These are phyloP conservation scores for Aspergillus indologenus DNA, from an alignment of 495 filamentous ascomycete genomes.

Conservation along the genomic window DNA sequence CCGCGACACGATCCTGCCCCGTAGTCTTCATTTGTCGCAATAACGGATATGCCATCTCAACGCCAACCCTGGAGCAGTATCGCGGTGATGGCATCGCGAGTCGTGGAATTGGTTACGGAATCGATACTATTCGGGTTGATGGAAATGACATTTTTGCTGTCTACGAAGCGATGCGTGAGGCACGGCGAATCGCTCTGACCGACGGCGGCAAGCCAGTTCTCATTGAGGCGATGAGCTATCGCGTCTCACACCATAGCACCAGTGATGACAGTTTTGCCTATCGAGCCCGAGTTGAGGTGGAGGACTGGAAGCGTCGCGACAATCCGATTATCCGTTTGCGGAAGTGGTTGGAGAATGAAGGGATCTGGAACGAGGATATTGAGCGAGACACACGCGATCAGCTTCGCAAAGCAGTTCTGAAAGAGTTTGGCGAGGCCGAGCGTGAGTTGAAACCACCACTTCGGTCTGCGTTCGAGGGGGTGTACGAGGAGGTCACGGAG, in stretches of 20 bases:
- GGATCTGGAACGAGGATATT: constrained; percentile 77
- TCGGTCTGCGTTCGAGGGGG: constrained; percentile 74
- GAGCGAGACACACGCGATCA: constrained; percentile 69
- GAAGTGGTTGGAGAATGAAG: constrained; percentile 84
- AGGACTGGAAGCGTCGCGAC: constrained; percentile 95
- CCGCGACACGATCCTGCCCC: constrained; percentile 87
- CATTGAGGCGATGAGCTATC: constrained; percentile 97
- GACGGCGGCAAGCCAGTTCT: constrained; percentile 78
- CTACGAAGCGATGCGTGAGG: constrained; percentile 74
- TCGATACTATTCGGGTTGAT: constrained; percentile 94
- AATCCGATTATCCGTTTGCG: constrained; percentile 89
- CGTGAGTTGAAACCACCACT: constrained; percentile 84
- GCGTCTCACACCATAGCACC: constrained; percentile 94
- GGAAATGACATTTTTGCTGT: constrained; percentile 98
- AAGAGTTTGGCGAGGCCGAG: constrained; percentile 84
- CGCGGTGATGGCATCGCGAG: constrained; percentile 95
- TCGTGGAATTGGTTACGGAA: constrained; percentile 92
- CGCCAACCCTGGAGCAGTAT: constrained; percentile 93
- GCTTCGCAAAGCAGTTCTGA: constrained; percentile 70
- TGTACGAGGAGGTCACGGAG: constrained; percentile 84
- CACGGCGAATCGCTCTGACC: constrained; percentile 70
- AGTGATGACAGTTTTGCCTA: constrained; percentile 98
- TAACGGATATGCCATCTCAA: constrained; percentile 95
- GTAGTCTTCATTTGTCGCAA: constrained; percentile 96
- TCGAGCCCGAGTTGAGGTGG: constrained; percentile 87